Conservation (phyloP, 352 stramenopile species). For the Plasmopara viticola region DNA sequence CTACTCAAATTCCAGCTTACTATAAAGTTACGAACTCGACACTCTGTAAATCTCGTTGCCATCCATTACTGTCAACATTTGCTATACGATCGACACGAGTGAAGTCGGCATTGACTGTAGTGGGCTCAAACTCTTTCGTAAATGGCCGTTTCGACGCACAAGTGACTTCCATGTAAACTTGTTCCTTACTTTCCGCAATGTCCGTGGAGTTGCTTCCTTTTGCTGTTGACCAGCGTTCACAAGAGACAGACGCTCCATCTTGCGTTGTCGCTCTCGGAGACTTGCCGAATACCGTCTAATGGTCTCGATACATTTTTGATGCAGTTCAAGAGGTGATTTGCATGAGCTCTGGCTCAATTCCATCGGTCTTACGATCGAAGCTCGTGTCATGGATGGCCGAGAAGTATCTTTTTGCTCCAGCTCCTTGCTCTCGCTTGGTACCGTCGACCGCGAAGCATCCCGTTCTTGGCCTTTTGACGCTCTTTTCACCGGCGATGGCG, state of each 20-base stretch:
- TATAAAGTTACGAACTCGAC: too few relatives aligned
- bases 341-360: not conserved
- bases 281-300: conserved; percentile 12
- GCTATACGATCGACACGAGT: too few relatives aligned
- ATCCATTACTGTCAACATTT: too few relatives aligned
- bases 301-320: conserved; percentile 13
- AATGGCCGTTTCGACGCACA: too few relatives aligned
- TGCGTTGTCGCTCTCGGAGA: conserved; percentile 15
- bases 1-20: too few relatives aligned
- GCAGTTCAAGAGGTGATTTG: conserved; percentile 12
- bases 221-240: not conserved
- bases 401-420: not conserved
- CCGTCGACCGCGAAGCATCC: not conserved
- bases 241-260: conserved; percentile 18
- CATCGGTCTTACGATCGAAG: not conserved
- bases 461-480: too few relatives aligned
- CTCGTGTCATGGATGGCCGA: too few relatives aligned
- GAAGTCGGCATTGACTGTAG: too few relatives aligned
- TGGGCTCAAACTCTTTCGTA: too few relatives aligned
- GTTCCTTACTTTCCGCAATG: not conserved
- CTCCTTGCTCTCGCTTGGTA: not conserved
- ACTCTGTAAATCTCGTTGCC: too few relatives aligned
- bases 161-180: too few relatives aligned
- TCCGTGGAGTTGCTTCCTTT: not conserved
- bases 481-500: not conserved